Evolutionary conservation across 2,329 filamentous ascomycete genomes (phyloP), one percentile per base, ranked within the genome.

Genomic region (Diaporthe helianthi): DNA sequence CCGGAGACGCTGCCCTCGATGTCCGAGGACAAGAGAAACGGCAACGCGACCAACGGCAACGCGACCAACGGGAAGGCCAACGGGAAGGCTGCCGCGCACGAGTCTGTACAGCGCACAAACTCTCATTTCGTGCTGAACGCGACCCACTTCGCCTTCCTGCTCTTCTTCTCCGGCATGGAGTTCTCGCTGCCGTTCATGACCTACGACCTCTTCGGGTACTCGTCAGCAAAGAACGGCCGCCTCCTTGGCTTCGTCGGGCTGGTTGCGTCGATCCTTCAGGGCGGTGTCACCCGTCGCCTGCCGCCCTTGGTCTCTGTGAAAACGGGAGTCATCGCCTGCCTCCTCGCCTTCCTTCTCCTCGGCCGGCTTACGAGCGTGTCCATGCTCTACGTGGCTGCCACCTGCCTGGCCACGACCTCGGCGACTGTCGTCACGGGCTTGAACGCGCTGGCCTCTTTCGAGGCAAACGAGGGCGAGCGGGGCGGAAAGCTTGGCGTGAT

Each of bases 121-220:
- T 93, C 92, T 4, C 93, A 96, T 74, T 81, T 88, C 36, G 79
- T 97, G 15, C 89, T 99, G 55, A 98, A 98, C 78, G 81, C 91
- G 1, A 90, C 93, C 0, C 96, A 99, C 80, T 92, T 98, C 76
- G 82, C 91, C 55, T 99, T 99, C 80, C 89, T 99, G 70, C 89
- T 99, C 15, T 97, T 97, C 81, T 99, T 99, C 82, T 97, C 93
- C 2, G 96, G 96, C 71, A 95, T 72, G 92, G 96, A 99, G 78
- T 98, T 97, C 80, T 97, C 94, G 0, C 87, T 99, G 3, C 94
- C 96, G 0, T 99, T 99, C 79, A 94, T 99, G 89, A 98, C 95
- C 0, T 97, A 96, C 76, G 95, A 97, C 65, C 87, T 99, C 53
- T 98, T 98, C 79, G 87, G 87, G 10, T 97, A 96, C 78, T 88